phyloP scores from a whole-genome alignment of 2,329 filamentous ascomycete genomes.

The Chaetomium sp. region DNA sequence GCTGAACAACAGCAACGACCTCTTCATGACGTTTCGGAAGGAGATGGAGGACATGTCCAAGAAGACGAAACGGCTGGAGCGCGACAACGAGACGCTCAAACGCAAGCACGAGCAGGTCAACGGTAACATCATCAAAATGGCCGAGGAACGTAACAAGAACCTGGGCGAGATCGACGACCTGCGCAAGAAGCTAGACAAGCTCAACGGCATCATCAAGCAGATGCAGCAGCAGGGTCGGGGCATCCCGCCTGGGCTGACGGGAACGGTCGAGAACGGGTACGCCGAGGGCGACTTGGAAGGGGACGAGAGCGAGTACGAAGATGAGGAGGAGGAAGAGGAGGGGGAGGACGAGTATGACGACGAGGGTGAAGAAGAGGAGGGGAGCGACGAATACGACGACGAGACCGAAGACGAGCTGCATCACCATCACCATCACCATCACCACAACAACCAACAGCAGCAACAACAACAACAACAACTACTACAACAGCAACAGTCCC shows the following conservation, averaged over 20 bases:
- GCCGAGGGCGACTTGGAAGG: conserved; percentile 57
- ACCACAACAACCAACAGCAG: too few relatives aligned
- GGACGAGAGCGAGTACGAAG: conserved; percentile 60
- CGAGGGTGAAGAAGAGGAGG: conserved; percentile 11
- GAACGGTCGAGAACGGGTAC: conserved; percentile 53
- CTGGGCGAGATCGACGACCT: conserved; percentile 72
- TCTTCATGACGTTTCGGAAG: conserved; percentile 94
- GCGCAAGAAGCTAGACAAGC: conserved; percentile 79
- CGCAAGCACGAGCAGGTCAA: conserved; percentile 91
- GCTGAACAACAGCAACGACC: conserved; percentile 94
- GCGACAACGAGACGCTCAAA: conserved; percentile 87
- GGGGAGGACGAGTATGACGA: conserved; percentile 43
- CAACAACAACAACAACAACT: too few relatives aligned
- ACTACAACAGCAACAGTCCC: too few relatives aligned
- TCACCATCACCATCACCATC: conserved; percentile 23
- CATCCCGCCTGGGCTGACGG: conserved; percentile 53
- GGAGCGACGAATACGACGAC: conserved; percentile 28
- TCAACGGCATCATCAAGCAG: conserved; percentile 89
- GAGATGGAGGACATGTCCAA: conserved; percentile 99
- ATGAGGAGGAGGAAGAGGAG: conserved; percentile 47
- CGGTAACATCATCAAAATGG: conserved; percentile 94
- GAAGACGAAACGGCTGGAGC: conserved; percentile 94
- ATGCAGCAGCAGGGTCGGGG: conserved; percentile 94
- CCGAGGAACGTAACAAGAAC: conserved; percentile 76
- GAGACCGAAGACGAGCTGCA: conserved; percentile 33